Base-by-base conservation (phyloP, 1,284 basidiomycete species). In the Moesziomyces antarcticus region DNA sequence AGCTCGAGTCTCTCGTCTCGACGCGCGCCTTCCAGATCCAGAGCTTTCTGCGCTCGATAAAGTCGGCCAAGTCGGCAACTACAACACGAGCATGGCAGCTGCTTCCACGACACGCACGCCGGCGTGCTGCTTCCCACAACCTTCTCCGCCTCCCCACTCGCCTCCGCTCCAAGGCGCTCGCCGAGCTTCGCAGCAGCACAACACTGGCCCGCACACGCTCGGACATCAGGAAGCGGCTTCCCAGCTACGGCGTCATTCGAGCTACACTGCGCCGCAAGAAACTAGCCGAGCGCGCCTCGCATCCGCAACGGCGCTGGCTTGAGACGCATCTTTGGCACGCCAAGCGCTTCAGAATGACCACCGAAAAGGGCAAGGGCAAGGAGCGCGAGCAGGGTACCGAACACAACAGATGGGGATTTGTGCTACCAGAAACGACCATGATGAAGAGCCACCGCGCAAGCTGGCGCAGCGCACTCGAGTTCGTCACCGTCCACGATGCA, bases 241-340 rank as follows among this genome's bases (percentile, higher is more conserved):
- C 69, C 2, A 70, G 73, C 40, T 71, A 74, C 52, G 75, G 75
- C 33, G 59, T 73, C 41, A 44, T 59, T 18, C 50, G 62, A 24
- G 76, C 75, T 20, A 61, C 72, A 4, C 57, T 73, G 8, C 50
- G 79, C 42, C 66, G 78, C 3, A 51, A 65, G 20, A 65, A 67
- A 37, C 59, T 81, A 6, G 57, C 62, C 1, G 53, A 62, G 16
- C 65, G 81, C 3, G 79, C 79, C 5, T 68, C 60, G 6, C 58
- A 75, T 43, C 54, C 58, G 1, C 63, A 60, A 24, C 41, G 72
- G 13, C 56, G 74, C 7, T 84, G 82, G 82, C 71, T 84, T n/a
- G 82, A 84, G 49, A 84, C 82, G 18, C 82, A 84, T 46, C 55
- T 83, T 5, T 84, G 82, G 82, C 81, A 82, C 49, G 73, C 82